Conservation (phyloP, 1,139 yeast species). For the Hansenula lynferdii region DNA sequence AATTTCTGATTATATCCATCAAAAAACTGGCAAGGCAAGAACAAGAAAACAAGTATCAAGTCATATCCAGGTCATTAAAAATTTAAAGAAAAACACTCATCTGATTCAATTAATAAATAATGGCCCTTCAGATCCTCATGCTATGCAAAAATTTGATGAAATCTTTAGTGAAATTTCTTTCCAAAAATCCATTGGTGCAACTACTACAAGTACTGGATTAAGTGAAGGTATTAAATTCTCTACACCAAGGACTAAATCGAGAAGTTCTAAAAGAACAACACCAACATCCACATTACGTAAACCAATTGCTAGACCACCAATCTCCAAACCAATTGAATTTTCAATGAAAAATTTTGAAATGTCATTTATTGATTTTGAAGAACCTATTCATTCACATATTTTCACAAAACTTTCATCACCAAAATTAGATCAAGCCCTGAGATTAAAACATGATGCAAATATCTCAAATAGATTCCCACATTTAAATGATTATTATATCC, state of each 20-base stretch:
- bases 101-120: constrained; percentile 50
- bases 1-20: constrained; percentile 75
- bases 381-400: constrained; percentile 21
- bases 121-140: constrained; percentile 46
- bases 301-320: constrained; percentile 7
- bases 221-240: not conserved
- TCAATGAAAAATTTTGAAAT: constrained; percentile 24
- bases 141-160: constrained; percentile 42
- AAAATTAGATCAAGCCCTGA: constrained; percentile 29
- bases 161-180: constrained; percentile 50
- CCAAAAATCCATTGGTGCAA: constrained; percentile 40
- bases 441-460: constrained; percentile 46
- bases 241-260: constrained; percentile 2
- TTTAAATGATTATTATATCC: constrained; percentile 34
- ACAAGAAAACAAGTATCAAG: constrained; percentile 90
- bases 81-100: constrained; percentile 51
- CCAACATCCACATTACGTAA: constrained; percentile 5
- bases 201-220: no score
- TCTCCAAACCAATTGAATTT: constrained; percentile 15
- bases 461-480: constrained; percentile 51
- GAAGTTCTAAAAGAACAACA: constrained; percentile 2
- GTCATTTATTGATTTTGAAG: constrained; percentile 20
- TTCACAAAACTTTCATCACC: constrained; percentile 23
- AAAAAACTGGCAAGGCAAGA: constrained; percentile 75
- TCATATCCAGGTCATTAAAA: constrained; percentile 87